Evolutionary conservation across 257 asterid genomes (phyloP), one percentile per base, ranked within the genome.

Genomic region (Forsythia viridissima): DNA sequence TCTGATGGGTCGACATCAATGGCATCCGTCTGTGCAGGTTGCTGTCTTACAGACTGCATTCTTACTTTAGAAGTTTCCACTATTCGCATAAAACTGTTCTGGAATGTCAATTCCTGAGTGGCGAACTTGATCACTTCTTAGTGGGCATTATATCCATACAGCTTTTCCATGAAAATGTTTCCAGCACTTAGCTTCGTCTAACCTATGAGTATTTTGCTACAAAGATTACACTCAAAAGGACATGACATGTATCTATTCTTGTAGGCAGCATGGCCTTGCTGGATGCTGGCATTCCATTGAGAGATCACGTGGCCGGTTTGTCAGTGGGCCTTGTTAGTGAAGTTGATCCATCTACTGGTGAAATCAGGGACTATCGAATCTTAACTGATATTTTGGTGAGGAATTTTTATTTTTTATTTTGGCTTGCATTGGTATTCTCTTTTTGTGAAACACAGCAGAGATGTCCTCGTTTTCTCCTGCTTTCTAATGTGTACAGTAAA

Each of bases 11-110:
- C 99, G 30, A 95, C 99, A 71, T 95, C 99, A 70, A 95, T 95
- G 99, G 99, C 99, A 76, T 90, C 98, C 80, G 98, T 93, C 80
- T 95, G 99, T 91, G 99, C 97, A 87, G 99, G 99, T 95, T 84
- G 16, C 11, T 75, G 65, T 84, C 55, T 65, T 70, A 51, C 57
- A 38, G 40, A 18, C 73, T 61, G 46, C 52, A 20, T 66, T 40
- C 20, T 52, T 75, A 57, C 61, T 63, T 12, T 72, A 6, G 44
- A 66, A 71, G 43, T 40, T 82, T 43, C 41, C 72, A 24, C 51
- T 73, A 38, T 75, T 48, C 43, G 69, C 59, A 30, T 1, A 81
- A 73, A 16, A 70, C 41, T 55, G 18, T 30, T 44, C 74, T 2
- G 40, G 77, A 84, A 30, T 70, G 68, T 44, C 13, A 79, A 36